phyloP scores from a whole-genome alignment of 169 alveolate species.

The Eimeria maxima region DNA sequence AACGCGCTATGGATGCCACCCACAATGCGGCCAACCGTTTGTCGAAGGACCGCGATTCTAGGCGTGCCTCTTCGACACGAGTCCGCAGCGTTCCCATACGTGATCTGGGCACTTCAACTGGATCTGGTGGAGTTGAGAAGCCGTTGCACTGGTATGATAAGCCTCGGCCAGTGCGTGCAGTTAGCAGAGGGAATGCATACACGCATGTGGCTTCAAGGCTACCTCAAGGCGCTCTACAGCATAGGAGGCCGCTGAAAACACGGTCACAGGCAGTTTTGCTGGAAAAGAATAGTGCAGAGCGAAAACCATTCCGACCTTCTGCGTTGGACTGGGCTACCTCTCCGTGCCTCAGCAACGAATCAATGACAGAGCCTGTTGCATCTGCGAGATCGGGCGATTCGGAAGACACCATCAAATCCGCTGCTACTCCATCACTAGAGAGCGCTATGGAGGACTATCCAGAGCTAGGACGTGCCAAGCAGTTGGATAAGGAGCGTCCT shows the following conservation, averaged over 20 bases:
- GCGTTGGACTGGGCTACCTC: neutral
- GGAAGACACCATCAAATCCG: neutral
- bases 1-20: neutral
- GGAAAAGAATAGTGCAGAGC: neutral
- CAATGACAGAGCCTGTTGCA: conserved; percentile 21
- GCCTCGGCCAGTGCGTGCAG: conserved; percentile 50
- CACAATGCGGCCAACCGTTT: neutral
- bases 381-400: conserved; percentile 70
- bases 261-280: neutral
- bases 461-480: neutral
- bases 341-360: neutral
- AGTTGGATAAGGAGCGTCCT: neutral
- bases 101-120: conserved; percentile 27
- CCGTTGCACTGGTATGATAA: conserved; percentile 40
- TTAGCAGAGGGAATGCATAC: conserved; percentile 52
- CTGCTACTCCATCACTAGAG: conserved; percentile 11
- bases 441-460: neutral
- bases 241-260: conserved; percentile 28
- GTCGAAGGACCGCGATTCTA: neutral
- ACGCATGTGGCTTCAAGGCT: conserved; percentile 74
- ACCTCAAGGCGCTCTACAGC: conserved; percentile 60
- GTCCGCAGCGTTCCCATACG: neutral
- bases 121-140: neutral
- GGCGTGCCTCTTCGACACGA: neutral
- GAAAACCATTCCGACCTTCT: neutral